Base-by-base conservation (phyloP, 2,329 filamentous ascomycete species). In the Dryadomyces quercus-mongolicae region DNA sequence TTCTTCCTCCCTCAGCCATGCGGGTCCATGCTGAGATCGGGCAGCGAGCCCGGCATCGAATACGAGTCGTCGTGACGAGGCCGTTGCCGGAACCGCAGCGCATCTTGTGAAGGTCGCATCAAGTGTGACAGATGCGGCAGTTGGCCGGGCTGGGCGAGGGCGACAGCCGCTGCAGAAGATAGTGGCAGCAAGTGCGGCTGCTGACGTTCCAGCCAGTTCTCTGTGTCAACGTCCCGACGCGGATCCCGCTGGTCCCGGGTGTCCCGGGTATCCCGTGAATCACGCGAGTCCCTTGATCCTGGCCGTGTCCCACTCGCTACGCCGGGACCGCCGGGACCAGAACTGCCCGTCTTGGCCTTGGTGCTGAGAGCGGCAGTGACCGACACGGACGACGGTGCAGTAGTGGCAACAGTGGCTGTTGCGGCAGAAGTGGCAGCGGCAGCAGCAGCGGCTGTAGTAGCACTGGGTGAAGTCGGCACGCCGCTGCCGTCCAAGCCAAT, bases 41-140 rank as follows among this genome's bases (percentile, higher is more conserved):
- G 71, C 45, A 77, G 58, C 15, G 74, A 71, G 5, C 74, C 73
- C 0, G 75, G 73, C 68, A 76, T 76, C 34, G 51, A 52, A 54
- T 69, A 71, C 9, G 71, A 64, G 56, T 70, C 63, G 65, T 61
- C 60, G 13, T 45, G 57, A 57, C 67, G 60, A 53, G 69, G 62
- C 58, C 70, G 64, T 53, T 71, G 63, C 54, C 70, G 65, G 54
- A 59, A 55, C 58, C 72, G 66, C 58, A 78, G 59, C 60, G 64
- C 60, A 57, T 66, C 61, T 38, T 67, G 57, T 7, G 55, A 53
- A 1, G 56, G 54, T 42, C 56, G 57, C 42, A 55, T 18, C 46
- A 54, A 34, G 43, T 56, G 46, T 13, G 45, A 20, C 46, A 55
- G 50, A 15, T 46, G 49, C 10, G 49, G 53, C 8, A 52, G 44